Conservation (phyloP, 139 green algal genomes). For the Chara braunii region DNA sequence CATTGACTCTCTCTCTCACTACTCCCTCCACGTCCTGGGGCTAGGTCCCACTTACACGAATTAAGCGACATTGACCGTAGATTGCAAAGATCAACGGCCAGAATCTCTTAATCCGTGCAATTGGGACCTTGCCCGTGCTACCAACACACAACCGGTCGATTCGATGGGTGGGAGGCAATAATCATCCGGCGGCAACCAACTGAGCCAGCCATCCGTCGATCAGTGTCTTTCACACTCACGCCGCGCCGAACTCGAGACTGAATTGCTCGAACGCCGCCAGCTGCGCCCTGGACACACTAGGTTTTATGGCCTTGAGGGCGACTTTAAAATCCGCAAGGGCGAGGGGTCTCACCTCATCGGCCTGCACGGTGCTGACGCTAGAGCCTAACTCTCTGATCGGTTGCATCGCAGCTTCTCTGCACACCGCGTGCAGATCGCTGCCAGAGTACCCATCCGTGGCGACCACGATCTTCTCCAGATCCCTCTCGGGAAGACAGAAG, state of each 20-base stretch:
- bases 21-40: no score
- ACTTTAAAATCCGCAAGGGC: not conserved
- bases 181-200: no score
- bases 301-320: not conserved
- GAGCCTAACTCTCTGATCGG: constrained; percentile 33
- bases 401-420: constrained; percentile 35
- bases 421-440: constrained; percentile 71
- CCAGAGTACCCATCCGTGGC: constrained; percentile 72
- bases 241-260: not conserved
- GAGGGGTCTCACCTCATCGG: constrained; percentile 25
- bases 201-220: no score
- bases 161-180: no score
- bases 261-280: not conserved
- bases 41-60: no score
- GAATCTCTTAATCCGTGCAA: no score
- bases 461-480: constrained; percentile 67
- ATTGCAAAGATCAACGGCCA: no score
- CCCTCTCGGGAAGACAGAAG: constrained; percentile 1
- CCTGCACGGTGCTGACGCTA: constrained; percentile 12
- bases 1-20: no score
- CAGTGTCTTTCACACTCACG: no score
- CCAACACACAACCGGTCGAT: no score
- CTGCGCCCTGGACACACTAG: constrained; percentile 4
- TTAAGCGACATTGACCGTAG: no score
- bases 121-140: no score